phyloP scores from a whole-genome alignment of 345 rosid genomes.

The Conringia planisiliqua region DNA sequence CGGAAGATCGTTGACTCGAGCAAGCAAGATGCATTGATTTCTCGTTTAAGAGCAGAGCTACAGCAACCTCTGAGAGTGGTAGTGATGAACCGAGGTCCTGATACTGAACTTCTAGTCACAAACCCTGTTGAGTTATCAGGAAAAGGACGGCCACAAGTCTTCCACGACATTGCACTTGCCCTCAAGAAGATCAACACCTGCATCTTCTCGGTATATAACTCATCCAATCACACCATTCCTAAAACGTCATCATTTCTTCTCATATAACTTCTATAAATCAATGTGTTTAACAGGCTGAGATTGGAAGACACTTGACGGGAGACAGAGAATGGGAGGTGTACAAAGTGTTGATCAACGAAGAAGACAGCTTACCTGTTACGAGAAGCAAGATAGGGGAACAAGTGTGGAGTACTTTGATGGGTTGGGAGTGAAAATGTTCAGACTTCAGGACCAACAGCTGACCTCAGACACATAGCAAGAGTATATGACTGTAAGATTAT shows the following conservation, averaged over 20 bases:
- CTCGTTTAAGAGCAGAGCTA: conserved; percentile 67
- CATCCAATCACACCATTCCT: neutral
- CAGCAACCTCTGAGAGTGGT: conserved; percentile 82
- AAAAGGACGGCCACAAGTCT: conserved; percentile 94
- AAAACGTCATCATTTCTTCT: neutral
- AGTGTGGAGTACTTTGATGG: conserved; percentile 90
- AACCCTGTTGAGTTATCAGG: conserved; percentile 93
- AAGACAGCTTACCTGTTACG: conserved; percentile 46
- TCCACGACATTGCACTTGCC: conserved; percentile 78
- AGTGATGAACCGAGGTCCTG: conserved; percentile 79
- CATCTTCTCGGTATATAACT: conserved; percentile 74
- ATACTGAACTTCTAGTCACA: conserved; percentile 81
- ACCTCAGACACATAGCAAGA: conserved; percentile 16
- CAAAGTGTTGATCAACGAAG: conserved; percentile 77
- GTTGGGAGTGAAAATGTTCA: conserved; percentile 54
- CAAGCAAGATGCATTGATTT: conserved; percentile 63
- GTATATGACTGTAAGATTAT: conserved; percentile 3
- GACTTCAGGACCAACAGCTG: neutral
- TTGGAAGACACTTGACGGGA: conserved; percentile 66
- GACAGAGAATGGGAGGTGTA: conserved; percentile 93
- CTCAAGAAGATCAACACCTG: conserved; percentile 67
- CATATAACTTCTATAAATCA: neutral
- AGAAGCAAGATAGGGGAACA: conserved; percentile 61
- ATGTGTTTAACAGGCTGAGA: conserved; percentile 62
- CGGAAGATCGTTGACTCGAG: conserved; percentile 77